phyloP scores from a whole-genome alignment of 140 eudicot species.

The Erigeron philadelphicus region DNA sequence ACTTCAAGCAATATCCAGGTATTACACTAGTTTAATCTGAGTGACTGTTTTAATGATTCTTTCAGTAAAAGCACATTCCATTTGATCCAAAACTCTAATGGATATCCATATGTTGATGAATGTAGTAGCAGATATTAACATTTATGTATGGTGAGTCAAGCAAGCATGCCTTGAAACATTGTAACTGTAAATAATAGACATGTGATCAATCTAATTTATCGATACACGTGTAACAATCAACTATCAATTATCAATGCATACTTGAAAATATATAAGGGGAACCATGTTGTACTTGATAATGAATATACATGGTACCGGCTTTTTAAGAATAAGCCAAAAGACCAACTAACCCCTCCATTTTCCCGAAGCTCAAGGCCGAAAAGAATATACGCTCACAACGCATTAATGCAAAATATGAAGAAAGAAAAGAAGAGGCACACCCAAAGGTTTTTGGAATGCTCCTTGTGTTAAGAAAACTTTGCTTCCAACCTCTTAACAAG shows the following conservation, averaged over 20 bases:
- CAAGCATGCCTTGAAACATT: neutral
- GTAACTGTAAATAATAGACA: neutral
- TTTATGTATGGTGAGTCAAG: too few relatives aligned
- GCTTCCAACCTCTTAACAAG: conserved; percentile 23
- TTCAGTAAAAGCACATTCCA: too few relatives aligned
- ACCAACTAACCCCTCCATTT: conserved; percentile 48
- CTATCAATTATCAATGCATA: conserved; percentile 12
- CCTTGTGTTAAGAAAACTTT: conserved; percentile 21
- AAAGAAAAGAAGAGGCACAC: conserved; percentile 19
- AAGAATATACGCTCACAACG: conserved; percentile 27
- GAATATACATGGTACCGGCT: conserved; percentile 47
- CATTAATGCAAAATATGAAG: conserved; percentile 23
- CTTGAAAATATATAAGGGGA: conserved; percentile 15
- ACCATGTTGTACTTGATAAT: conserved; percentile 35
- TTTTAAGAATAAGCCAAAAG: conserved; percentile 25
- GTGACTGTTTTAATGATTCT: too few relatives aligned
- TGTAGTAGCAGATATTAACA: too few relatives aligned
- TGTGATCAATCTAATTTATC: neutral
- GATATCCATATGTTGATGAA: too few relatives aligned
- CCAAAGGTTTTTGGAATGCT: neutral
- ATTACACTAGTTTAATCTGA: too few relatives aligned
- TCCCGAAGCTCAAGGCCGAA: conserved; percentile 33
- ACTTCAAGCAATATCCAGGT: too few relatives aligned
- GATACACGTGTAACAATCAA: neutral
- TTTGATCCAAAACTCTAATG: too few relatives aligned